These are phyloP conservation scores for Penstemon newberryi DNA, from an alignment of 257 asterid species.

Conservation along the genomic window DNA sequence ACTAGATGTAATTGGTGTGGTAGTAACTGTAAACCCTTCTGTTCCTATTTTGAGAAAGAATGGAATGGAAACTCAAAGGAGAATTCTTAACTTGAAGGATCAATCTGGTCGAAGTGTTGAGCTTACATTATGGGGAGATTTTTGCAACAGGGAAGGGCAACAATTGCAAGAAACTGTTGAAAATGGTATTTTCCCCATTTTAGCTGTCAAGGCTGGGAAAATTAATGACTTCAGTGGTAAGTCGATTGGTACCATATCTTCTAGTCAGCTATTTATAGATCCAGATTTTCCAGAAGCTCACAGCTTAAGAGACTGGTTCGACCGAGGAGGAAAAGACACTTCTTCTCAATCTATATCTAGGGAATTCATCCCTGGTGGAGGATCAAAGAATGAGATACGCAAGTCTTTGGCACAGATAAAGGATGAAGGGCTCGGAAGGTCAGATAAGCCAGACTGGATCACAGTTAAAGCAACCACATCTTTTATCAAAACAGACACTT, in stretches of 20 bases:
- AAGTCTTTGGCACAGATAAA: constrained; percentile 74
- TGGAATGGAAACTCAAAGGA: constrained; percentile 95
- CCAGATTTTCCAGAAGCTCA: constrained; percentile 75
- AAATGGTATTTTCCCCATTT: constrained; percentile 61
- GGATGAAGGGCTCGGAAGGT: constrained; percentile 92
- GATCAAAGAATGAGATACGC: constrained; percentile 66
- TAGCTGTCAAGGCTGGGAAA: constrained; percentile 93
- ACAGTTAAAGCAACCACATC: constrained; percentile 78
- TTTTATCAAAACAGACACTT: constrained; percentile 76
- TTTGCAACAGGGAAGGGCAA: constrained; percentile 90
- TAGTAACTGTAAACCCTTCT: constrained; percentile 75
- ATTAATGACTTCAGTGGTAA: constrained; percentile 90
- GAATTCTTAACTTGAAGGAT: constrained; percentile 80
- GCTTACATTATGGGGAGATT: constrained; percentile 93
- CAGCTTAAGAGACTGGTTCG: constrained; percentile 69
- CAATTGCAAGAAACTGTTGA: constrained; percentile 65
- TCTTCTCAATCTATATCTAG: constrained; percentile 77
- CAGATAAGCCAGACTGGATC: constrained; percentile 92
- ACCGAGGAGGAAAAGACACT: constrained; percentile 68
- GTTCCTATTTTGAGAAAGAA: constrained; percentile 91
- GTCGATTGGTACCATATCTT: constrained; percentile 76
- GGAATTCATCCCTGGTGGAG: constrained; percentile 64
- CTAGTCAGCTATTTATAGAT: constrained; percentile 83
- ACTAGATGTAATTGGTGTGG: constrained; percentile 82
- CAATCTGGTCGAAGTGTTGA: constrained; percentile 78